A percentile compares a stretch with the other conserved stretches of the same genome.
phyloP scores from a whole-genome alignment of 2,329 filamentous ascomycete species.

The Scolecobasidium constrictum region DNA sequence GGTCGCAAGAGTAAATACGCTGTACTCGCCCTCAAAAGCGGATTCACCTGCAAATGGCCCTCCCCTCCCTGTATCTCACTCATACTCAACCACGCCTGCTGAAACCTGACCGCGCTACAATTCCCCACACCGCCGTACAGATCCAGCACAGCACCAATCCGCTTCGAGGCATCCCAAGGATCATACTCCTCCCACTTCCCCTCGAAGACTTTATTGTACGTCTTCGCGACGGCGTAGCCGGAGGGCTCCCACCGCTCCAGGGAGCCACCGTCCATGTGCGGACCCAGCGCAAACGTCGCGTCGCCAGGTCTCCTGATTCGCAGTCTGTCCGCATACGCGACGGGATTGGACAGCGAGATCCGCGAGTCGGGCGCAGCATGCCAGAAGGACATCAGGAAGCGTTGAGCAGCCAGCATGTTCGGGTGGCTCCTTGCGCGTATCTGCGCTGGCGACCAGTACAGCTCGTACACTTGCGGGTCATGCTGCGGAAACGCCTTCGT shows the following conservation, averaged over 20 bases:
- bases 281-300: slow-evolving; percentile 42
- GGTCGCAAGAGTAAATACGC: slow-evolving; percentile 74
- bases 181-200: slow-evolving; percentile 76
- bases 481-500: slow-evolving; percentile 36
- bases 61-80: slow-evolving; percentile 60
- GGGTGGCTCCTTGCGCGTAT: slow-evolving; percentile 36
- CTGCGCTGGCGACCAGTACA: slow-evolving; percentile 39
- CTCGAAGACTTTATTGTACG: slow-evolving; percentile 63
- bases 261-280: slow-evolving; percentile 43
- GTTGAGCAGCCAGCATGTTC: slow-evolving; percentile 34
- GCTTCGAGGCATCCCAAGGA: slow-evolving; percentile 64
- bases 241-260: slow-evolving; percentile 44
- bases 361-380: slow-evolving; percentile 11
- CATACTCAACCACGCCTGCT: slow-evolving; percentile 82
- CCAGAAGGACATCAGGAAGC: slow-evolving; percentile 39
- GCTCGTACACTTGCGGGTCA: slow-evolving; percentile 39
- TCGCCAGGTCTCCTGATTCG: slow-evolving; percentile 45
- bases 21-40: slow-evolving; percentile 62
- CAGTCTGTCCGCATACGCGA: slow-evolving; percentile 37
- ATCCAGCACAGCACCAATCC: slow-evolving; percentile 59
- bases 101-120: slow-evolving; percentile 77
- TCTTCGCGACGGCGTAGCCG: slow-evolving; percentile 41
- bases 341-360: slow-evolving; percentile 34
- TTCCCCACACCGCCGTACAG: slow-evolving; percentile 67
- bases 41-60: slow-evolving; percentile 75